These are phyloP conservation scores for Diplocarpon rosae DNA, from an alignment of 2,329 filamentous ascomycete species.

Conservation along the genomic window DNA sequence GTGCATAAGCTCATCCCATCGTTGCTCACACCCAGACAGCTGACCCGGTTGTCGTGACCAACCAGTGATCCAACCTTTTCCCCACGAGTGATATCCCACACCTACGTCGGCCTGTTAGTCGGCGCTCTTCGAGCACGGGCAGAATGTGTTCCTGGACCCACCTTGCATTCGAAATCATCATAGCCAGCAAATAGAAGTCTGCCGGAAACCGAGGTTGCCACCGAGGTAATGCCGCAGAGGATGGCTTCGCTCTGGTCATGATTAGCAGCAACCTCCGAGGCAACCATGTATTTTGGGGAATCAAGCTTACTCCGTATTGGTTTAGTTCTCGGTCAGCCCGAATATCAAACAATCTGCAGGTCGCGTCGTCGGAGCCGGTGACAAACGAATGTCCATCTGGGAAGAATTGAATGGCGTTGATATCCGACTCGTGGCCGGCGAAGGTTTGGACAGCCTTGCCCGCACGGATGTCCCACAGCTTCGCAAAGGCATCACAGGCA, in stretches of 20 bases:
- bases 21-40: slow-evolving; percentile 96
- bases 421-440: slow-evolving; percentile 95
- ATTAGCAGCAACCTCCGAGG: slow-evolving; percentile 13
- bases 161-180: slow-evolving; percentile 99
- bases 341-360: slow-evolving; percentile 95
- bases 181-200: slow-evolving; percentile 93
- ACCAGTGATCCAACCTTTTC: slow-evolving; percentile 95
- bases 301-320: slow-evolving; percentile 50
- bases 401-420: slow-evolving; percentile 99
- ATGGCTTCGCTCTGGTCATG: slow-evolving; percentile 77
- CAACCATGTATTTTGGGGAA: slow-evolving; percentile 1
- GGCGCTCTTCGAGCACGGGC: too few relatives aligned
- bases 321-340: slow-evolving; percentile 76
- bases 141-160: slow-evolving; percentile 30
- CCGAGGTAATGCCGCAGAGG: slow-evolving; percentile 94
- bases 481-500: slow-evolving; percentile 95
- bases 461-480: slow-evolving; percentile 96
- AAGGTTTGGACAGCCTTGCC: slow-evolving; percentile 98
- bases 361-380: slow-evolving; percentile 94
- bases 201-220: slow-evolving; percentile 94
- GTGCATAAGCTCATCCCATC: slow-evolving; percentile 99
- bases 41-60: slow-evolving; percentile 97
- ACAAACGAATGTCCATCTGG: slow-evolving; percentile 97
- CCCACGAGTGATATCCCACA: slow-evolving; percentile 94
- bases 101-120: slow-evolving; percentile 40